phyloP scores from a whole-genome alignment of 2,329 filamentous ascomycete genomes.

The Hymenoscyphus fraxineus region DNA sequence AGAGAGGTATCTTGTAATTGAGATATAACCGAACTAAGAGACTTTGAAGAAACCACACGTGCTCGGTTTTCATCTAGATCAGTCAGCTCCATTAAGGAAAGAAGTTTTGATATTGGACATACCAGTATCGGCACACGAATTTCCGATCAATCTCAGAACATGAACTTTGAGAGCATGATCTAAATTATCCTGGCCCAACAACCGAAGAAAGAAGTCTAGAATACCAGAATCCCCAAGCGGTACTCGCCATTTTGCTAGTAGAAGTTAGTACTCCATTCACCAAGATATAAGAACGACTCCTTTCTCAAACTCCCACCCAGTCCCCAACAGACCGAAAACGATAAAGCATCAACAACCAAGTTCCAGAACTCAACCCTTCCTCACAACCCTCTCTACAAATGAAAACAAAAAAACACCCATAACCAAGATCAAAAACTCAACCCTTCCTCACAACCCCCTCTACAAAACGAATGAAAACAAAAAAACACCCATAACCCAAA shows the following conservation, averaged over 20 bases:
- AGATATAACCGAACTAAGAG: slow-evolving; percentile 45
- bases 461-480: too few relatives aligned
- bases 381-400: too few relatives aligned
- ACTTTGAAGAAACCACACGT: slow-evolving; percentile 48
- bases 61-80: slow-evolving; percentile 54
- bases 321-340: too few relatives aligned
- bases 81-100: slow-evolving; percentile 7
- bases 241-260: slow-evolving; percentile 51
- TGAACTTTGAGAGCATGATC: slow-evolving; percentile 48
- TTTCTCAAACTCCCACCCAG: too few relatives aligned
- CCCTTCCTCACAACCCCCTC: not conserved
- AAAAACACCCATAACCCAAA: not conserved
- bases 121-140: slow-evolving; percentile 60
- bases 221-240: slow-evolving; percentile 57
- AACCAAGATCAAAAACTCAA: not conserved
- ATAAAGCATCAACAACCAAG: too few relatives aligned
- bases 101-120: slow-evolving; percentile 12
- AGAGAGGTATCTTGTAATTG: slow-evolving; percentile 45
- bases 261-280: slow-evolving; percentile 17
- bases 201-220: slow-evolving; percentile 51
- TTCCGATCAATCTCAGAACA: slow-evolving; percentile 55
- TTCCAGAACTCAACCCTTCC: too few relatives aligned
- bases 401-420: not conserved
- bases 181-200: slow-evolving; percentile 41
- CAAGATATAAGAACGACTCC: not conserved